Percentiles rank a stretch among this genome's conserved stretches.
These are phyloP conservation scores for Rosa lucieae DNA, from an alignment of 306 rosid genomes.

Conservation along the genomic window DNA sequence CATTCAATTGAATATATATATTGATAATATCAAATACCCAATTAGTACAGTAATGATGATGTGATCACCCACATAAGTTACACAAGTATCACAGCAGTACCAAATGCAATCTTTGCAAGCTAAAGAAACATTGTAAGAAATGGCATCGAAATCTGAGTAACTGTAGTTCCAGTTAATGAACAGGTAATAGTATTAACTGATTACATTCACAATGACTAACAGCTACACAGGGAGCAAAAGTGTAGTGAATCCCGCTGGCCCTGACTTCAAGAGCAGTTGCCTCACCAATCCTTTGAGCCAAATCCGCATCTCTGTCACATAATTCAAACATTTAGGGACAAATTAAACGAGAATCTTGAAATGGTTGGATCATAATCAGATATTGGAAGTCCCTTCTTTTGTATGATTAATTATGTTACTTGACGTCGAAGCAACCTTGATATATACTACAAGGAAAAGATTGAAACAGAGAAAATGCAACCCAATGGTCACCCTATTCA, in stretches of 20 bases:
- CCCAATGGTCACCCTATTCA: no score
- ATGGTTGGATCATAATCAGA: no score
- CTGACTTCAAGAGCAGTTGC: constrained; percentile 78
- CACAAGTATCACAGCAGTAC: neutral
- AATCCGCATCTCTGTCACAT: constrained; percentile 56
- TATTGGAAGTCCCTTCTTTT: no score
- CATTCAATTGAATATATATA: neutral
- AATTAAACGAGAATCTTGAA: no score
- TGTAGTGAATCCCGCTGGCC: constrained; percentile 71
- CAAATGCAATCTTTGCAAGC: neutral
- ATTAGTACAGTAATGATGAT: no score
- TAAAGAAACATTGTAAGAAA: neutral
- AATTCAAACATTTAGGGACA: neutral
- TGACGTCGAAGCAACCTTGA: no score
- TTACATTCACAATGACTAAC: constrained; percentile 38
- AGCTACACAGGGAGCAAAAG: constrained; percentile 81
- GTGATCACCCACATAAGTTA: no score
- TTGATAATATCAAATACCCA: no score
- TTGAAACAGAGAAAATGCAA: no score
- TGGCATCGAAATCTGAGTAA: neutral
- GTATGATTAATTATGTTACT: no score
- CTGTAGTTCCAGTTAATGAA: neutral
- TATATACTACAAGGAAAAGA: no score
- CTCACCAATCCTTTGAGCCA: constrained; percentile 65
- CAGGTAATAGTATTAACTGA: neutral